Base-by-base conservation (phyloP, 177 flowering plant species). In the Vitis hybrid region DNA sequence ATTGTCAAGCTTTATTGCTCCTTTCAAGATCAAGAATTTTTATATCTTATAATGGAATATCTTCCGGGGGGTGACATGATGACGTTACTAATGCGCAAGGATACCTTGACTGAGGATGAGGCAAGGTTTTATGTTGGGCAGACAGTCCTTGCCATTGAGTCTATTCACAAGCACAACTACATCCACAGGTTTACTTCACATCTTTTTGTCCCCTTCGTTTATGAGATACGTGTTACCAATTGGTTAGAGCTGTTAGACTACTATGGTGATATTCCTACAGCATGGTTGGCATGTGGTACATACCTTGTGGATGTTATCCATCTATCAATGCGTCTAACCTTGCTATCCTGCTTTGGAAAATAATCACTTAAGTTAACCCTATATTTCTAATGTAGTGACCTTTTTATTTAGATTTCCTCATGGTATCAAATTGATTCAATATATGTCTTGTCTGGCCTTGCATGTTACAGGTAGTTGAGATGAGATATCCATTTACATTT, bases 51-150 rank as follows among this genome's bases (percentile, higher is more conserved):
- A 48, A 87, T 87, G 90, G 88, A 87, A 72, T 87, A 87, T 77
- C 85, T 87, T 64, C 89, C 90, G 67, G 90, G 90, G 30, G 90
- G 90, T 49, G 90, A 87, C 66, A 84, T 87, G 87, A 87, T 87
- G 90, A 85, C 90, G 18, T 74, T 87, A 67, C 85, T 87, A 40
- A 87, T 87, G 87, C 79, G 90, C 64, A 85, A 87, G 74, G 91
- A 87, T 70, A 84, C 76, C 65, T 79, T 87, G 70, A 85, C 82
- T 26, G 91, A 87, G 72, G 83, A 83, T 78, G 91, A 85, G 77
- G 86, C 91, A 52, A 82, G 81, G 55, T 87, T 87, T 81, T 87
- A 87, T 77, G 76, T 87, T 64, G 89, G 78, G 13, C 74, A 87
- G 71, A 85, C 89, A 60, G 84, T 87, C 14, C 82, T 85, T 56